Base-by-base conservation (phyloP, 2,329 filamentous ascomycete species). In the Sarocladiaceae sp. region DNA sequence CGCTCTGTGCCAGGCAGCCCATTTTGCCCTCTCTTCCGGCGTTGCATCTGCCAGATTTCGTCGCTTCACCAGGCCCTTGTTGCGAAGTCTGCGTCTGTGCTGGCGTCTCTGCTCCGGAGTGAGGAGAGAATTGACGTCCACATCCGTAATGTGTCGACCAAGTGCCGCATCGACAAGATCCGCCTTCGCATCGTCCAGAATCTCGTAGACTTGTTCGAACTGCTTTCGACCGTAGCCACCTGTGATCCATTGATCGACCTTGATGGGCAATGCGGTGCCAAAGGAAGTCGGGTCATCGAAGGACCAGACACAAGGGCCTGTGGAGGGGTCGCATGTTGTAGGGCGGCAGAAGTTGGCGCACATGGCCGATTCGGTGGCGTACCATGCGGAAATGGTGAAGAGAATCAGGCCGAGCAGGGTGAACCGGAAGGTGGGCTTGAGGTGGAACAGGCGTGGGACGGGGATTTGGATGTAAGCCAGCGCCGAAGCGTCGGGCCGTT, bases 201-300 rank as follows among this genome's bases (percentile, higher is more conserved):
- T 72, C 48, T 80, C 74, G 4, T 61, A 58, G 2, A 70, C 56
- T 39, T 65, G 62, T n/a, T 62, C 62, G 13, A 66, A 63, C 3
- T 73, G 39, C 1, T 56, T 59, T 33, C 77, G 75, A 4, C 77
- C 77, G 29, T 65, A 66, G 1, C 80, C 80, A 15, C 77, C 75
- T 0, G 78, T 79, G 8, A 71, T 61, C 81, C 81, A 85, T 58
- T 84, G 74, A 60, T 86, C 82, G 12, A 85, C 60, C 67, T 84
- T 85, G 53, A 82, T 75, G 3, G 82, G 82, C 42, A 85, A 71
- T 1, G 80, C 78, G 35, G 70, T 72, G n/a, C 81, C 82, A 64
- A 82, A 85, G 4, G 51, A 48, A 23, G 75, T 74, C 0, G 82
- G 82, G 61, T 84, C 82, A 42, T 79, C 72, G 11, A 74, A 71